phyloP scores from a whole-genome alignment of 805 yeast genomes.

The Jamesozyma jinghongensis region DNA sequence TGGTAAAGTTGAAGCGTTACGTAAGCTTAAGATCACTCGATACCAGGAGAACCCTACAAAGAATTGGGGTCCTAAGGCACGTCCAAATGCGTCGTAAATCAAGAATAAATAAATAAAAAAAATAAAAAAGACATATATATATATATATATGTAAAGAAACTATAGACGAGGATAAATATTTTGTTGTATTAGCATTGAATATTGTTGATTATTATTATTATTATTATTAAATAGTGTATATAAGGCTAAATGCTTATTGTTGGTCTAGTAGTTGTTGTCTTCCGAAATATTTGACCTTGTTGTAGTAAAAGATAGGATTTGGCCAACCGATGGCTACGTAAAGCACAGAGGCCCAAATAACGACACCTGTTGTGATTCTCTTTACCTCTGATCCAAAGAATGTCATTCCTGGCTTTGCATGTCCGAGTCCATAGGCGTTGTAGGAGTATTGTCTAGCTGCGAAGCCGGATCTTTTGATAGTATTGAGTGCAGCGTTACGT shows the following conservation, averaged over 20 bases:
- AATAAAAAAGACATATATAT: not conserved
- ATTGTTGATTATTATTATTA: no score
- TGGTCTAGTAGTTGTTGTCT: no score
- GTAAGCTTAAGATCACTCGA: constrained; percentile 74
- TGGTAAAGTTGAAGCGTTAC: constrained; percentile 45
- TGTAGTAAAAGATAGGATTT: constrained; percentile 7
- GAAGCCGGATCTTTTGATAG: not conserved
- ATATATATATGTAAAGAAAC: not conserved
- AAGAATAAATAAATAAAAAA: not conserved
- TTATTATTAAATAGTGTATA: no score
- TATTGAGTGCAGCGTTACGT: not conserved
- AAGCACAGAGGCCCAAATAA: constrained; percentile 14
- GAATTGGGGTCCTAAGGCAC: constrained; percentile 96
- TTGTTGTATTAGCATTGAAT: not conserved
- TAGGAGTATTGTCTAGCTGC: constrained; percentile 34
- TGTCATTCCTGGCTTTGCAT: not conserved
- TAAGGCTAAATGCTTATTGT: no score
- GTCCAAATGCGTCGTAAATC: constrained; percentile 36
- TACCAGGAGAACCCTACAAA: constrained; percentile 89
- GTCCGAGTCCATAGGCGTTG: constrained; percentile 7
- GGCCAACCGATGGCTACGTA: constrained; percentile 23
- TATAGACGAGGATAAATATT: not conserved
- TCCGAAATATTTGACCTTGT: constrained; percentile 2
- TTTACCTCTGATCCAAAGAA: constrained; percentile 14
- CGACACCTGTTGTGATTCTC: constrained; percentile 17